Conservation (phyloP, 176 grass and related monocot species). For the Aechmea fasciata region DNA sequence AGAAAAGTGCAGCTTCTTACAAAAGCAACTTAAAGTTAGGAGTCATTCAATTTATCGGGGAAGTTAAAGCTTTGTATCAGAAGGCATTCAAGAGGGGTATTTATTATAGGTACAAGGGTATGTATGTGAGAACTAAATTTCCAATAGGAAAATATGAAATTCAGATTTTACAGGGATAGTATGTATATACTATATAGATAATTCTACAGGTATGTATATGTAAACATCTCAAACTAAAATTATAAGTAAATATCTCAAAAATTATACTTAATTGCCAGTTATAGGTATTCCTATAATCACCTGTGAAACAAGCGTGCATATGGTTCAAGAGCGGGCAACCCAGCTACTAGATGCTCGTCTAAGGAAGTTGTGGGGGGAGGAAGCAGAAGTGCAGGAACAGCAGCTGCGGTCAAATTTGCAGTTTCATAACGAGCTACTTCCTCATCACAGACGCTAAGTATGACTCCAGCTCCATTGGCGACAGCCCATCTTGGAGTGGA, state of each 20-base stretch:
- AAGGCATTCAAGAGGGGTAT: too few relatives aligned
- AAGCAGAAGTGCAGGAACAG: conserved; percentile 92
- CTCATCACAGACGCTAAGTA: conserved; percentile 96
- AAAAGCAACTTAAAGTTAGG: too few relatives aligned
- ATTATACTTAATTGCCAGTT: background rate
- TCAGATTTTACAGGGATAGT: too few relatives aligned
- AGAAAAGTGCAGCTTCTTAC: too few relatives aligned
- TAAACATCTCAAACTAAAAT: too few relatives aligned
- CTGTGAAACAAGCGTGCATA: conserved; percentile 96
- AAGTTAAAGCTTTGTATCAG: too few relatives aligned
- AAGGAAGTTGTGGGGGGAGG: conserved; percentile 87
- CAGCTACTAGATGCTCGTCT: conserved; percentile 94
- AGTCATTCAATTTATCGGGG: too few relatives aligned
- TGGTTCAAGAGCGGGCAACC: conserved; percentile 85
- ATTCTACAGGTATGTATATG: background rate
- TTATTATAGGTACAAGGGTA: background rate
- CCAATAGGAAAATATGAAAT: background rate
- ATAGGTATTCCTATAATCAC: conserved; percentile 21
- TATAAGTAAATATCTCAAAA: too few relatives aligned
- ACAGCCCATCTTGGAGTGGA: conserved; percentile 99
- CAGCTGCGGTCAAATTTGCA: conserved; percentile 92
- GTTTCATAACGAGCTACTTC: conserved; percentile 89
- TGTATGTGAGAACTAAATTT: background rate
- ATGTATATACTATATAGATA: too few relatives aligned
- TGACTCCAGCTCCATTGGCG: conserved; percentile 98